phyloP scores from a whole-genome alignment of 1,139 yeast species.

The Pichia sp. region DNA sequence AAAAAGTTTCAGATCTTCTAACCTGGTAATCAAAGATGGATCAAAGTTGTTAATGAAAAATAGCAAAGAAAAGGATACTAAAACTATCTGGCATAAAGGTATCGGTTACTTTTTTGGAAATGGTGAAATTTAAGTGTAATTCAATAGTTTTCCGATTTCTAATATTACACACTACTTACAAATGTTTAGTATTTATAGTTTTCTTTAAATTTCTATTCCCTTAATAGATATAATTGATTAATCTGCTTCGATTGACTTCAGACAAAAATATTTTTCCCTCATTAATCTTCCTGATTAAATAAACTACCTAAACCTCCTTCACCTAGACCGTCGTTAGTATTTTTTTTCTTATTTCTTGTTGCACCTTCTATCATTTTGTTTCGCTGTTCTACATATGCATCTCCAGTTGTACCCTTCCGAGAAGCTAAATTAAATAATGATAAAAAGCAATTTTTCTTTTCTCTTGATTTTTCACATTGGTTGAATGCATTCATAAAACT shows the following conservation, averaged over 20 bases:
- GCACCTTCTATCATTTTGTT: slow-evolving; percentile 15
- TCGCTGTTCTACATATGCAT: slow-evolving; percentile 20
- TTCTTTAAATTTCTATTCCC: not conserved
- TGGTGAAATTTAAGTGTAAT: slow-evolving; percentile 17
- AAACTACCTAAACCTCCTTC: slow-evolving; percentile 42
- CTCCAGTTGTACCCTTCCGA: slow-evolving; percentile 29
- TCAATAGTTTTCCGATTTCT: not conserved
- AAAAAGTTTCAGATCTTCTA: not conserved
- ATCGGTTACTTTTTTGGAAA: slow-evolving; percentile 17
- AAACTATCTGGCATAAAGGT: slow-evolving; percentile 7
- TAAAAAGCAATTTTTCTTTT: slow-evolving; percentile 45
- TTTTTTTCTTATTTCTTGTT: slow-evolving; percentile 25
- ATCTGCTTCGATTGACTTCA: no score
- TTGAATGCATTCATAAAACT: slow-evolving; percentile 46
- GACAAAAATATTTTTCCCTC: no score
- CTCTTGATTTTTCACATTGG: slow-evolving; percentile 45
- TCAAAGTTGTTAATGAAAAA: slow-evolving; percentile 11
- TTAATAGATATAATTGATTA: not conserved
- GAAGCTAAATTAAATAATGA: slow-evolving; percentile 40
- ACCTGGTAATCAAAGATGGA: slow-evolving; percentile 14
- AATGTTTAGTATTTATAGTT: not conserved
- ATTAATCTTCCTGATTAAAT: slow-evolving; percentile 34
- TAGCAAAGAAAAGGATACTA: not conserved
- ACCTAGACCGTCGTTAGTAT: slow-evolving; percentile 20
- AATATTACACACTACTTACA: not conserved